Evolutionary conservation across 768 basidiomycete species (phyloP), one percentile per base, ranked within the genome.

Genomic region (Mycena belliarum): DNA sequence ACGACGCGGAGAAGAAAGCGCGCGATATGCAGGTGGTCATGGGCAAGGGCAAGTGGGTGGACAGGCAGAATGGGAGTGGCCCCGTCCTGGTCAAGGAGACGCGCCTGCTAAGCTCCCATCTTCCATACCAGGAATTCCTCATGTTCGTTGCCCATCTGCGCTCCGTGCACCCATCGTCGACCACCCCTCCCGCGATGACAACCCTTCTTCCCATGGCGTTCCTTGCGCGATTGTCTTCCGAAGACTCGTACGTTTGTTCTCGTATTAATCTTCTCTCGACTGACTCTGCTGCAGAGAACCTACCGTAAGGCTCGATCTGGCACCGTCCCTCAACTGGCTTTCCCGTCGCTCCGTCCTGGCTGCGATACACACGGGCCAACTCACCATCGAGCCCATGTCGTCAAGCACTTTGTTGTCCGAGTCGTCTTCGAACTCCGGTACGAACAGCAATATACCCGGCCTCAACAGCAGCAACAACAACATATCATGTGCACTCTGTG

Each of bases 241-340:
- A 98, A 72, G 95, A 98, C 70, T 89, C 91, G 91, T 94, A 69
- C 65, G 91, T 87, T 37, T 55, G 46, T 45, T 59, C 52, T 69
- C 54, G 63, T 33, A 16, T 21, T 3, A 41, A 8, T 18, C 23
- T 44, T 40, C n/a, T 2, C 37, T 51, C 8, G 29, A 33, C 57
- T 59, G 40, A 49, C 12, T 58, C 43, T 49, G n/a, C 57, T 57
- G 5, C 70, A 93, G 95, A 23, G 96, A 99, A 65, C 93, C 96
- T 0, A 93, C 95, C 0, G 77, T 97, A 28, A 87, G 97, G 10
- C 81, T 99, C 18, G 97, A 98, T 68, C 76, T 91, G n/a, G 95
- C 97, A 0, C 93, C 95, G 0, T 91, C 94, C 14, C 76, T 99
- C 32, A 95, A 92, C 66, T 98, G 93, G 91, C 79, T 98, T n/a